Evolutionary conservation across 352 stramenopile species (phyloP).

Genomic region (Phytophthora podocarpi): DNA sequence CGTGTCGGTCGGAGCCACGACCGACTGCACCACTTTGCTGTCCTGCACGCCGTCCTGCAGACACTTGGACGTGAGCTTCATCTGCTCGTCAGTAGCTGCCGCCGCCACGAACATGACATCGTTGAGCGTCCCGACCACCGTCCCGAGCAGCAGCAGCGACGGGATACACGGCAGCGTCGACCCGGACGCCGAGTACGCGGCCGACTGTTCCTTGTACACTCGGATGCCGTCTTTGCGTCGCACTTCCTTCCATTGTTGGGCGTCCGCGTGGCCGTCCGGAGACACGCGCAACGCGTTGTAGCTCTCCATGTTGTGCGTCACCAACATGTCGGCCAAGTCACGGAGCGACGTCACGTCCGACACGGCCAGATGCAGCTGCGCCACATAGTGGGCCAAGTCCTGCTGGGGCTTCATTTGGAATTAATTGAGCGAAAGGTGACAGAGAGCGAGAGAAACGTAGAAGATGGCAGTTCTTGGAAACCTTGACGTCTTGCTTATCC

Average conservation of each 20-base stretch:
- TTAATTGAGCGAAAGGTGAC: too few relatives aligned
- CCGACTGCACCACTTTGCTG: slow-evolving; percentile 57
- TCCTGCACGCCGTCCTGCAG: slow-evolving; percentile 50
- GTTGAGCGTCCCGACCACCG: slow-evolving; percentile 26
- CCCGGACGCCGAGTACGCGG: neutral
- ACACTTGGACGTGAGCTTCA: slow-evolving; percentile 52
- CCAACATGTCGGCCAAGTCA: slow-evolving; percentile 30
- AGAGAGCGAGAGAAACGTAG: too few relatives aligned
- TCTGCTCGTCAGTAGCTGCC: slow-evolving; percentile 43
- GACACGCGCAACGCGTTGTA: slow-evolving; percentile 21
- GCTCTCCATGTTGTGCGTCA: slow-evolving; percentile 37
- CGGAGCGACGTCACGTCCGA: slow-evolving; percentile 31
- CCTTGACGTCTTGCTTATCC: neutral
- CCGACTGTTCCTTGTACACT: slow-evolving; percentile 35
- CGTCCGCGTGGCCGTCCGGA: slow-evolving; percentile 22
- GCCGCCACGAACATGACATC: slow-evolving; percentile 37
- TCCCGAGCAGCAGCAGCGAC: slow-evolving; percentile 36
- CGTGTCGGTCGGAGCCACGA: slow-evolving; percentile 39
- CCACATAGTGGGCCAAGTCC: slow-evolving; percentile 15
- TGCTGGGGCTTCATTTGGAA: slow-evolving; percentile 1
- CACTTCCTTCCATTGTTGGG: slow-evolving; percentile 38
- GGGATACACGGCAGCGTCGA: slow-evolving; percentile 25
- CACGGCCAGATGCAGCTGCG: slow-evolving; percentile 18
- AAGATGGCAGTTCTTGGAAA: neutral
- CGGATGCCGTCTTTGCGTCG: slow-evolving; percentile 34